Evolutionary conservation across 1,284 basidiomycete genomes (phyloP), one percentile per base, ranked within the genome.

Genomic region (Cutaneotrichosporon cyanovorans): DNA sequence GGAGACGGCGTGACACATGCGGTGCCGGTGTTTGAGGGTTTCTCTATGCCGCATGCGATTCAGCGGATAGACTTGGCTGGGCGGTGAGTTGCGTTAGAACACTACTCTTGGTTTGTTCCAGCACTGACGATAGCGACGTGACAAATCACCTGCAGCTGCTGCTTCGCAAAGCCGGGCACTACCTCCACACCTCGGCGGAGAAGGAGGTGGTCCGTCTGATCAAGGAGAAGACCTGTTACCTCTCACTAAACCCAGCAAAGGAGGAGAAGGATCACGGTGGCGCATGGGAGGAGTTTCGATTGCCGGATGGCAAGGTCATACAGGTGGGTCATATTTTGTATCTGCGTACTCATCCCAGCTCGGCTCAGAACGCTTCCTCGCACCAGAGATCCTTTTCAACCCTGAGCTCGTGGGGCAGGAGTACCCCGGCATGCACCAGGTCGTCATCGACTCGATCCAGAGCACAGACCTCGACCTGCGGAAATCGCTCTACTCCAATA

Each of bases 1-100:
- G 95, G 95, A 11, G 95, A 99, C 66, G 95, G 95, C 19, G 95
- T 99, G 2, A 97, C 95, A 18, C 95, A 99, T 60, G 90, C 95
- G 3, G 95, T 99, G 3, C 95, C 95, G 3, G 95, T 99, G 10
- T 99, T 95, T 63, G 95, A 99, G 69, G 95, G 95, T 0, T 98
- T 98, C 75, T 92, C 89, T 9, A 96, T 98, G 88, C 92, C 93
- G 31, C 90, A 98, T 66, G 93, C 95, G 31, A 93, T 98, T 57
- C 83, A 91, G 45, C 76, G 95, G 62, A 85, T 97, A 47, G 95
- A 99, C 68, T 81, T 99, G 6, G 95, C 95, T 19, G 95, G 95
- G 59, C 78, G 91, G 83, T 89, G 70, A 60, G 76, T 62, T 30
- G 22, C 23, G 3, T 21, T 14, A n/a, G n/a, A n/a, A n/a, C n/a